These are phyloP conservation scores for Helianthus annuus DNA, from an alignment of 129 eudicot species.

Conservation along the genomic window DNA sequence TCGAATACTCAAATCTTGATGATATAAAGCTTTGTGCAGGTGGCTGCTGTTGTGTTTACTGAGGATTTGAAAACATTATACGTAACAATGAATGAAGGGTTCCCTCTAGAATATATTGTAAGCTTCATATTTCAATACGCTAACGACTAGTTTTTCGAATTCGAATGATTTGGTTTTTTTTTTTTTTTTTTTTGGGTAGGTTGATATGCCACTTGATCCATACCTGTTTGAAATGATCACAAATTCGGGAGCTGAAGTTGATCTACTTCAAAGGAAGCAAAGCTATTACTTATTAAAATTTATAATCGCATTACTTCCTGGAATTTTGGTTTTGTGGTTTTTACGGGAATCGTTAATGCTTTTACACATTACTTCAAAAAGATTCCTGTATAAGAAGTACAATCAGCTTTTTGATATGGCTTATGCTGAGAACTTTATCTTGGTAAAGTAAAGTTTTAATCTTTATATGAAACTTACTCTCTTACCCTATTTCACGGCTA, in stretches of 20 bases:
- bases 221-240: conserved; percentile 84
- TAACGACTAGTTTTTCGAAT: conserved; percentile 6
- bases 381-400: conserved; percentile 66
- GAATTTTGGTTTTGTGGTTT: conserved; percentile 70
- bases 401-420: conserved; percentile 84
- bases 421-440: conserved; percentile 77
- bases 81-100: conserved; percentile 96
- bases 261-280: conserved; percentile 76
- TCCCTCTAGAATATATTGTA: conserved; percentile 87
- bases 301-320: conserved; percentile 70
- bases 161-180: neutral
- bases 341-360: conserved; percentile 72
- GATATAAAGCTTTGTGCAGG: conserved; percentile 46
- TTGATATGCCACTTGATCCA: conserved; percentile 98
- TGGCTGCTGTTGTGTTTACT: conserved; percentile 88
- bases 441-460: conserved; percentile 47
- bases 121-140: conserved; percentile 24
- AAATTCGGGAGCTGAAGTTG: conserved; percentile 89
- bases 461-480: neutral
- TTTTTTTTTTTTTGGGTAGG: conserved; percentile 45
- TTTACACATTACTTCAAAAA: conserved; percentile 54
- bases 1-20: conserved; percentile 7
- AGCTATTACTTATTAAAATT: conserved; percentile 71
- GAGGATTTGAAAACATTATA: conserved; percentile 87
- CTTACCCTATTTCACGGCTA: conserved; percentile 18